Evolutionary conservation across 805 yeast genomes (phyloP).

Genomic region (Starmera pachycereana): DNA sequence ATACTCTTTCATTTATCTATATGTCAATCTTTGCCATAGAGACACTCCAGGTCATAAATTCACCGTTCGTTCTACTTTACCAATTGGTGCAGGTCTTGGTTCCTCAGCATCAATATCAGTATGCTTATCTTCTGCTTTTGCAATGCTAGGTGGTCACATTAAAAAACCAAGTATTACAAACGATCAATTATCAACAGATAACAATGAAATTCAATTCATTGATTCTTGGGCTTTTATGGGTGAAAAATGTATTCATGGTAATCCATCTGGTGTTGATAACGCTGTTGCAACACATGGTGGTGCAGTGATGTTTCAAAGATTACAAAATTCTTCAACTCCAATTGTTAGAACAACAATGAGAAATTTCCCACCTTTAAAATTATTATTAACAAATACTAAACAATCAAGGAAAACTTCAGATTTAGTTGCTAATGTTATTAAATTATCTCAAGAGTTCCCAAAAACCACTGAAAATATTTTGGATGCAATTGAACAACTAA

Average conservation of each 20-base stretch:
- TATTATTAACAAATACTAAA: conserved; percentile 74
- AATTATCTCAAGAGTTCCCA: conserved; percentile 42
- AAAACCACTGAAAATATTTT: conserved; percentile 46
- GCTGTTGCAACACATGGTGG: conserved; percentile 96
- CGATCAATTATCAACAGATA: conserved; percentile 22
- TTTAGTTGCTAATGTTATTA: conserved; percentile 68
- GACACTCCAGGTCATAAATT: conserved; percentile 42
- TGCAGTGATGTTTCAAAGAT: conserved; percentile 80
- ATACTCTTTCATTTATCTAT: conserved; percentile 73
- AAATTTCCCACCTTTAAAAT: conserved; percentile 61
- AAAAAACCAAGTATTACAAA: conserved; percentile 20
- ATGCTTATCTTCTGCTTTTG: conserved; percentile 66
- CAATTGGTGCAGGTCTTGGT: conserved; percentile 96
- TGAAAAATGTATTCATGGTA: conserved; percentile 92
- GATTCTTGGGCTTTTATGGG: conserved; percentile 89
- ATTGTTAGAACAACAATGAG: conserved; percentile 59
- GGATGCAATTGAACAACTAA: conserved; percentile 66
- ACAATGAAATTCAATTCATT: conserved; percentile 44
- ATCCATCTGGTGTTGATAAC: conserved; percentile 94
- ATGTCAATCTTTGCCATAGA: conserved; percentile 43
- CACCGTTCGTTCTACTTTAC: conserved; percentile 71
- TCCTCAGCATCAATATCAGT: conserved; percentile 89
- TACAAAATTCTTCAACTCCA: conserved; percentile 35
- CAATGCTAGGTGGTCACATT: conserved; percentile 49
- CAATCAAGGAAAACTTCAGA: conserved; percentile 84